Conservation (phyloP, 306 rosid species). For the Prinsepia uniflora region DNA sequence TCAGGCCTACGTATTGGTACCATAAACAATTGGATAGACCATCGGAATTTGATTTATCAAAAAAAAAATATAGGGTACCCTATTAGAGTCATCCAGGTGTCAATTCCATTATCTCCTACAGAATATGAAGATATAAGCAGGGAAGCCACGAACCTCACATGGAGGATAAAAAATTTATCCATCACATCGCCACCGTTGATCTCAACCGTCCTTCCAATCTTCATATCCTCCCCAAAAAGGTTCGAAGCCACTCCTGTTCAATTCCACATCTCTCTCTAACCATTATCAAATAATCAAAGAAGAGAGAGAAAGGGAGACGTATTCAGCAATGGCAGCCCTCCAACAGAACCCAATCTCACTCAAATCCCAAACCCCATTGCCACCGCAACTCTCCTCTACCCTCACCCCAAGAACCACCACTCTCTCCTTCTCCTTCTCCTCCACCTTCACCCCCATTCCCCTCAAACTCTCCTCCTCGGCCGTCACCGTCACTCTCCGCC, state of each 20-base stretch:
- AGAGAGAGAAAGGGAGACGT: background rate
- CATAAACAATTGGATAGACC: too few relatives aligned
- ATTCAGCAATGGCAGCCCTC: conserved; percentile 58
- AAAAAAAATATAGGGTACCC: background rate
- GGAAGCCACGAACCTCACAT: conserved; percentile 22
- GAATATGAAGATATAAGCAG: conserved; percentile 20
- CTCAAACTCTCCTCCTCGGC: conserved; percentile 49
- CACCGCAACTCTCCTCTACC: conserved; percentile 17
- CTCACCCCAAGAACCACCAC: conserved; percentile 30
- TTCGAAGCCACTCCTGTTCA: background rate
- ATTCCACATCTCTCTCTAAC: conserved; percentile 1
- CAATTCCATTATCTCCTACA: conserved; percentile 20
- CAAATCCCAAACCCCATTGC: conserved; percentile 44
- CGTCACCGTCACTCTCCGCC: conserved; percentile 41
- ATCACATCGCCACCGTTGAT: conserved; percentile 2
- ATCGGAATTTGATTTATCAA: too few relatives aligned
- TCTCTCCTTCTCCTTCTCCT: conserved; percentile 38
- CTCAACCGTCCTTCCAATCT: conserved; percentile 19
- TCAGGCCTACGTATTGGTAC: too few relatives aligned
- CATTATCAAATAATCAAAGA: background rate
- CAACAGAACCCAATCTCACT: conserved; percentile 59
- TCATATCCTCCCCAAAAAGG: background rate
- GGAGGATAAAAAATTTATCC: conserved; percentile 13
- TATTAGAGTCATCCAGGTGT: conserved; percentile 34
- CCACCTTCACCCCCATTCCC: conserved; percentile 29